Conservation (phyloP, 495 filamentous ascomycete genomes). For the Aspergillus olivimuriae region DNA sequence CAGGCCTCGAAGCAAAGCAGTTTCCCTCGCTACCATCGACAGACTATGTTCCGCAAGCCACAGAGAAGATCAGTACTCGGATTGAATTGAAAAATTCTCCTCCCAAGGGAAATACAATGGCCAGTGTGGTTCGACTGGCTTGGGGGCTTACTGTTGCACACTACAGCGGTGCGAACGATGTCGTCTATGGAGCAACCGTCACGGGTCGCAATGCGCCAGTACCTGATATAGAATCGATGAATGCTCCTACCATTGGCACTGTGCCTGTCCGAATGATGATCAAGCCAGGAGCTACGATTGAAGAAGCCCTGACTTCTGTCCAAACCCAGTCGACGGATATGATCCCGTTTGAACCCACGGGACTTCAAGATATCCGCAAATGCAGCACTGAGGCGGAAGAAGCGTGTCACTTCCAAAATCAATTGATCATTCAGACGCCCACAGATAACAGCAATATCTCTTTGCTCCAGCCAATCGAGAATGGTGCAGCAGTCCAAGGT, state of each 20-base stretch:
- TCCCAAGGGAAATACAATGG: no score
- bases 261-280: slow-evolving; percentile 42
- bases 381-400: slow-evolving; percentile 41
- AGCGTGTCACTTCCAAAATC: slow-evolving; percentile 47
- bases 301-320: slow-evolving; percentile 27
- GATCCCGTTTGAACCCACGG: slow-evolving; percentile 33
- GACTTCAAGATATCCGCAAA: slow-evolving; percentile 45
- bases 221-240: slow-evolving; percentile 20
- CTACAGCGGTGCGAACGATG: slow-evolving; percentile 20
- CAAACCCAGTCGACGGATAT: slow-evolving; percentile 25
- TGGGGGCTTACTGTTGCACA: slow-evolving; percentile 27
- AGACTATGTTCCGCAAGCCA: no score
- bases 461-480: not conserved
- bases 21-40: no score
- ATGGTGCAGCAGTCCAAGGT: not conserved
- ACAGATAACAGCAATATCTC: not conserved
- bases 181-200: slow-evolving; percentile 25
- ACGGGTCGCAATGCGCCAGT: slow-evolving; percentile 27
- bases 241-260: slow-evolving; percentile 30
- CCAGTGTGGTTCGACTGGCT: slow-evolving; percentile 20
- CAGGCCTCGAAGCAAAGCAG: no score
- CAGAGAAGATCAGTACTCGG: no score
- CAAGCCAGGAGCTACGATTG: slow-evolving; percentile 18
- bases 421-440: slow-evolving; percentile 43
- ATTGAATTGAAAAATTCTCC: no score